phyloP scores from a whole-genome alignment of 2,329 filamentous ascomycete genomes.

The Arachnomyces sp. region DNA sequence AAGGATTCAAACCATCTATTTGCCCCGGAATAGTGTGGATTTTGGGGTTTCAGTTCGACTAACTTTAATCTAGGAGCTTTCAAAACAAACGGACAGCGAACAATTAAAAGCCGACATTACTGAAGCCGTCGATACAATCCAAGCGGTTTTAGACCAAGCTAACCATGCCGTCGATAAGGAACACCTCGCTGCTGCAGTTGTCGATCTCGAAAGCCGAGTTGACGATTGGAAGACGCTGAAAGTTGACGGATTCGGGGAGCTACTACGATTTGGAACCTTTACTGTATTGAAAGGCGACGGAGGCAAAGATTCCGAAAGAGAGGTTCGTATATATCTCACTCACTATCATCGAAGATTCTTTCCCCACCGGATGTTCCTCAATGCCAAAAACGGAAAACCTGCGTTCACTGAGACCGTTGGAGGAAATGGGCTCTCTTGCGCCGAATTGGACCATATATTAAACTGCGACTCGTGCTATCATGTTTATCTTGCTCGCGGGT shows the following conservation, averaged over 20 bases:
- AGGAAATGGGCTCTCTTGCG: no score
- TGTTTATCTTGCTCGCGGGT: no score
- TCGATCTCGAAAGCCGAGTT: slow-evolving; percentile 72
- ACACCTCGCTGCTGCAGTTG: slow-evolving; percentile 71
- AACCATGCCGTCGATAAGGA: slow-evolving; percentile 89
- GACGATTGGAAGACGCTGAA: slow-evolving; percentile 96
- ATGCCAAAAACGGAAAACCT: no score
- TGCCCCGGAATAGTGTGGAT: neutral
- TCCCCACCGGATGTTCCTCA: neutral
- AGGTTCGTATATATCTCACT: slow-evolving; percentile 49
- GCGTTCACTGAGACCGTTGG: no score
- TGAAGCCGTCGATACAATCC: slow-evolving; percentile 71
- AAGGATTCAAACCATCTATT: slow-evolving; percentile 19
- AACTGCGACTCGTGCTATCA: no score
- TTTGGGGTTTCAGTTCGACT: slow-evolving; percentile 5
- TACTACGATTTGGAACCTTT: slow-evolving; percentile 83
- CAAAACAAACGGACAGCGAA: slow-evolving; percentile 73
- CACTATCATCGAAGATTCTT: slow-evolving; percentile 7
- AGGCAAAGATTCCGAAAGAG: slow-evolving; percentile 83
- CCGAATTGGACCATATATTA: no score
- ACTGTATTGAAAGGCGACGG: slow-evolving; percentile 71
- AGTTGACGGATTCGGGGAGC: slow-evolving; percentile 81
- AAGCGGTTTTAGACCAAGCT: slow-evolving; percentile 72
- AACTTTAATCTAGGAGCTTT: slow-evolving; percentile 57
- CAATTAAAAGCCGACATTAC: slow-evolving; percentile 64